Evolutionary conservation across 140 eudicot species (phyloP), one percentile per base, ranked within the genome.

Genomic region (Artemisia princeps): DNA sequence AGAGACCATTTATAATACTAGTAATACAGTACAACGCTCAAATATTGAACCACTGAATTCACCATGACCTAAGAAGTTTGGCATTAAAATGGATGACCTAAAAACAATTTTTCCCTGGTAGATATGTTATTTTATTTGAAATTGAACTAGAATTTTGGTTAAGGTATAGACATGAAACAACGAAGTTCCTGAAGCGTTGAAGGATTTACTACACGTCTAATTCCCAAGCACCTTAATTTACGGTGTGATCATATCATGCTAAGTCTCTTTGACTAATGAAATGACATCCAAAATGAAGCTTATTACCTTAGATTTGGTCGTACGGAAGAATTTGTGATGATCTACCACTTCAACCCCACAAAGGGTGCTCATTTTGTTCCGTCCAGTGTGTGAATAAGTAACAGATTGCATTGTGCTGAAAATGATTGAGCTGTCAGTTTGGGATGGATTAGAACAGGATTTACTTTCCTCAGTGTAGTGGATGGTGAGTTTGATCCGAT

Each of bases 401-500:
- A 33, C 42, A 33, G 8, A 0, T 33, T 33, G 9, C 42, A 6
- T 69, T 51, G 30, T 26, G 61, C 20, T 65, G 67, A 60, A 57
- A 65, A 53, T 10, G 63, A 54, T 37, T 67, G 63, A 65, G 48
- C 10, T 9, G 17, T 60, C 44, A 44, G 59, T 67, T 68, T 68
- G 69, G 78, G 79, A 60, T 69, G 44, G 19, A 74, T 68, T 57
- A 60, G 64, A 55, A 52, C 60, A 11, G 16, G 63, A 59, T 67
- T 51, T 54, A 56, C 73, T 37, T 60, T 67, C 58, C 64, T 33
- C 5, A 9, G 12, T 69, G 68, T 70, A 55, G 72, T 76, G 76
- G 80, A 70, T 44, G 62, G 56, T 70, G 68, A 74, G 68, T 74
- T 58, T 46, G 78, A 65, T 65, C 24, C 30, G 68, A 66, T 73